Base-by-base conservation (phyloP, 192 early-diverging fungal genomes). In the Entomortierella parvispora region DNA sequence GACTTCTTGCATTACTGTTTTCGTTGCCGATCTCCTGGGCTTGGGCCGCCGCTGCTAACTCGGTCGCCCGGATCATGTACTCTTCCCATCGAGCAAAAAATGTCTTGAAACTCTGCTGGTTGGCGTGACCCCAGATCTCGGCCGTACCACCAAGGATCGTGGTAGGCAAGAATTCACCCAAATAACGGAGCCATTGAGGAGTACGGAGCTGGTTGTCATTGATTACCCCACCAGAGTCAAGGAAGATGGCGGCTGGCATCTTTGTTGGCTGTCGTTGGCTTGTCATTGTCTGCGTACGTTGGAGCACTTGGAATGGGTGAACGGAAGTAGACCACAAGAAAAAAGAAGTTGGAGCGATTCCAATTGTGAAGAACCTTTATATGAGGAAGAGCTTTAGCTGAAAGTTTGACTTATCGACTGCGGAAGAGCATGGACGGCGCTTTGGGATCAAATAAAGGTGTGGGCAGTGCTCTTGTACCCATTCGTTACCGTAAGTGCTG, bases 221-320 rank as follows among this genome's bases (percentile, higher is more conserved):
- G 58, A 77, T 77, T 0, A 68, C 74, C 20, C 74, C 74, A 3
- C 65, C 74, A 43, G 63, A 66, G 25, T 77, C 74, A 12, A 77
- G 61, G 52, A 77, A 77, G 40, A 68, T 63, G 14, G 61, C 60
- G 5, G 47, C 29, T 4, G 74, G 74, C 60, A 77, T 63, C 58
- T 77, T 77, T 54, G 74, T 50, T 4, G 74, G 22, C 29, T 66
- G 57, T 32, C 31, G 31, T 28, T 57, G 45, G 37, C 12, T 40
- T 9, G 12, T 40, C 37, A 40, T 40, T 5, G 5, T 40, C 37
- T n/a, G n/a, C n/a, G n/a, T n/a, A n/a, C n/a, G n/a, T n/a, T n/a
- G n/a, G n/a, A n/a, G n/a, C n/a, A n/a, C n/a, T n/a, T n/a, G n/a
- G n/a, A n/a, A n/a, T n/a, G n/a, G n/a, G n/a, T n/a, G n/a, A n/a